A percentile compares a stretch with the other conserved stretches of the same genome.
phyloP scores from a whole-genome alignment of 306 rosid genomes.

The Ammopiptanthus mongolicus region DNA sequence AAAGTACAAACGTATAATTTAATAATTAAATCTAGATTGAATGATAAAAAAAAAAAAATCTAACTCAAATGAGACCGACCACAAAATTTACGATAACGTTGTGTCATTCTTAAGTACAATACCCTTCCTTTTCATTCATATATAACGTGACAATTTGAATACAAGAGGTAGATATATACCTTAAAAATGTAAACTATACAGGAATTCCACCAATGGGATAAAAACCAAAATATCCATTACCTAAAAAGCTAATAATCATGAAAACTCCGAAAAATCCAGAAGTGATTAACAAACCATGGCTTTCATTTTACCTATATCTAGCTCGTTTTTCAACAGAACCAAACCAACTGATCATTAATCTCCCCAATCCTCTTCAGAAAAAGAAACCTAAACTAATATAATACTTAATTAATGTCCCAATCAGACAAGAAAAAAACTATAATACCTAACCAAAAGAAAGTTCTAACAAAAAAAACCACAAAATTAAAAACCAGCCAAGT shows the following conservation, averaged over 20 bases:
- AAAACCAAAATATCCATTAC: not conserved
- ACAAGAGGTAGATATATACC: not conserved
- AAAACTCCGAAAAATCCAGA: not conserved
- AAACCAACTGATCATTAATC: not conserved
- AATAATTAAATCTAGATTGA: no score
- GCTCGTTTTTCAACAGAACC: slow-evolving; percentile 6
- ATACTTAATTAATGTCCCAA: not conserved
- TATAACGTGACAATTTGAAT: not conserved
- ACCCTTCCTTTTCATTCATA: no score
- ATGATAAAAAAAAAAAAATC: no score
- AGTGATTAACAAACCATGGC: not conserved
- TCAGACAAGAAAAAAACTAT: not conserved
- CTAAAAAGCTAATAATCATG: not conserved
- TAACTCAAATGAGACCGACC: not conserved
- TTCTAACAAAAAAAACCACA: not conserved
- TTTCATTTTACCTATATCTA: slow-evolving; percentile 4
- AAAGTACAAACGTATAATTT: no score
- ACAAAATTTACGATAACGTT: not conserved
- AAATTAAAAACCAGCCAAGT: not conserved
- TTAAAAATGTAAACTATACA: slow-evolving; percentile 4
- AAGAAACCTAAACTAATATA: not conserved
- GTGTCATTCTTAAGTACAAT: not conserved
- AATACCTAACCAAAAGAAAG: slow-evolving; percentile 15
- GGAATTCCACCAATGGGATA: not conserved
- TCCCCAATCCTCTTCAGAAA: not conserved